A percentile compares a stretch with the other conserved stretches of the same genome.
phyloP scores from a whole-genome alignment of 495 filamentous ascomycete species.

The Astrothelium macrocarpum region DNA sequence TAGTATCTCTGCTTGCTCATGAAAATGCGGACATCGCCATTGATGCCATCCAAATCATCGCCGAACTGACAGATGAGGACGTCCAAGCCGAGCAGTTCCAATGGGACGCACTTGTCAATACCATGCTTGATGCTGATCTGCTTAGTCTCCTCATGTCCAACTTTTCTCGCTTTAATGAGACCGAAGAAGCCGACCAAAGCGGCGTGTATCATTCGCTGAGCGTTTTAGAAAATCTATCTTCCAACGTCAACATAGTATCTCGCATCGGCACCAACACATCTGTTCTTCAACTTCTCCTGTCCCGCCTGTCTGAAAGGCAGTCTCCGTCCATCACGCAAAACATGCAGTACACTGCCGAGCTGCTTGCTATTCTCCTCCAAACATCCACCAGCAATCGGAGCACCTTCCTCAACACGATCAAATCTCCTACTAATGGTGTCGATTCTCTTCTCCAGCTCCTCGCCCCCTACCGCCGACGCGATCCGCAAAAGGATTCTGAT shows the following conservation, averaged over 20 bases:
- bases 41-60: conserved; percentile 79
- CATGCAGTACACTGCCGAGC: conserved; percentile 89
- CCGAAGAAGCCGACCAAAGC: conserved; percentile 62
- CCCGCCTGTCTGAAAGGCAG: conserved; percentile 57
- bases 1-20: conserved; percentile 77
- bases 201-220: conserved; percentile 81
- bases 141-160: conserved; percentile 77
- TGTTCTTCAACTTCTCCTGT: conserved; percentile 66
- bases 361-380: conserved; percentile 77
- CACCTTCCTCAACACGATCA: conserved; percentile 35
- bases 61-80: conserved; percentile 90
- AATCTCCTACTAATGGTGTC: conserved; percentile 53
- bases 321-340: conserved; percentile 59
- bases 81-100: conserved; percentile 74
- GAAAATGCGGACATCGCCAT: conserved; percentile 98
- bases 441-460: conserved; percentile 76
- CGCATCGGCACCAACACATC: conserved; percentile 56
- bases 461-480: conserved; percentile 78
- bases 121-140: conserved; percentile 72
- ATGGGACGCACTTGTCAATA: conserved; percentile 72
- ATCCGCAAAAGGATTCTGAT: conserved; percentile 75
- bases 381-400: conserved; percentile 55
- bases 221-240: conserved; percentile 79
- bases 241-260: conserved; percentile 54
- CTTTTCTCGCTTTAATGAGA: conserved; percentile 72